Conservation (phyloP, 2,329 filamentous ascomycete genomes). For the Cladobotryum protrusum region DNA sequence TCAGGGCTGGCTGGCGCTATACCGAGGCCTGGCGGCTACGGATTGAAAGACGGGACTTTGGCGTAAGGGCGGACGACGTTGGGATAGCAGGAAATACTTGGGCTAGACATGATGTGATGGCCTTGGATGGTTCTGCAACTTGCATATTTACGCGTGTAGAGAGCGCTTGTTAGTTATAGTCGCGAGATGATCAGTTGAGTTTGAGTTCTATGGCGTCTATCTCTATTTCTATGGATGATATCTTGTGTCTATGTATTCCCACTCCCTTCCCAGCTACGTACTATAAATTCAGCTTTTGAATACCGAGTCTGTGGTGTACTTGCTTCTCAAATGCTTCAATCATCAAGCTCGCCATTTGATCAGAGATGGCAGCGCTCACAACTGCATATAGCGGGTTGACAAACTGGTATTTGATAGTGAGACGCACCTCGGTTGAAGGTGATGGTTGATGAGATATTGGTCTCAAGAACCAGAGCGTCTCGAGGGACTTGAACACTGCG, state of each 20-base stretch:
- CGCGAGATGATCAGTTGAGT: constrained; percentile 13
- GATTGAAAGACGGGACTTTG: constrained; percentile 1
- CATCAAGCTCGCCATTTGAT: constrained; percentile 81
- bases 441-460: constrained; percentile 28
- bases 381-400: constrained; percentile 81
- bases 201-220: constrained; percentile 7
- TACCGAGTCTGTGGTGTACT: constrained; percentile 46
- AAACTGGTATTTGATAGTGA: constrained; percentile 78
- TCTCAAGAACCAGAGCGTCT: constrained; percentile 62
- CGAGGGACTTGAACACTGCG: constrained; percentile 59
- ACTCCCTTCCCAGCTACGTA: constrained; percentile 1
- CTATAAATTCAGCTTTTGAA: constrained; percentile 3
- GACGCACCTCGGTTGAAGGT: constrained; percentile 59
- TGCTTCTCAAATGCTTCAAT: constrained; percentile 87
- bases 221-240: constrained; percentile 2
- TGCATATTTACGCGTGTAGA: constrained; percentile 4
- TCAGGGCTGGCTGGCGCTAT: neutral
- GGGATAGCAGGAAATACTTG: constrained; percentile 13
- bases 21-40: neutral
- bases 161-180: constrained; percentile 19
- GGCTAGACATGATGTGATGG: constrained; percentile 13
- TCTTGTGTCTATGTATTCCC: neutral
- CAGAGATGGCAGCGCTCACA: constrained; percentile 73
- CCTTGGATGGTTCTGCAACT: constrained; percentile 1
- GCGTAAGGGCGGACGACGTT: constrained; percentile 16